These are phyloP conservation scores for Scheffersomyces illinoinensis DNA, from an alignment of 1,139 yeast species.

Conservation along the genomic window DNA sequence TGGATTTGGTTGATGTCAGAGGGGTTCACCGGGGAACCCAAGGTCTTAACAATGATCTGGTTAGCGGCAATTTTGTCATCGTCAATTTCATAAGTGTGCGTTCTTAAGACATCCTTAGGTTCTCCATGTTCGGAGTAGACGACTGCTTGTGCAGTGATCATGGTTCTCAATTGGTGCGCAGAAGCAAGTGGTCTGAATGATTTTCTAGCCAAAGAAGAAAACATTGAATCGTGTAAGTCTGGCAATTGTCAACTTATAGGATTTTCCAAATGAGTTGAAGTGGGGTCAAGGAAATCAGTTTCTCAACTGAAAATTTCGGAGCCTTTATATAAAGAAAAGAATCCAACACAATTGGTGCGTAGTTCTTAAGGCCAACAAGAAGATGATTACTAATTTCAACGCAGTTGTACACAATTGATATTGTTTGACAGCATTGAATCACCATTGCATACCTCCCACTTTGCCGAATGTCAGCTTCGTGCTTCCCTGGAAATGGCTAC, in stretches of 20 bases:
- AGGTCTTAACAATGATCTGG: conserved; percentile 56
- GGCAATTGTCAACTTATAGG: neutral
- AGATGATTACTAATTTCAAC: neutral
- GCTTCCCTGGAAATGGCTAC: neutral
- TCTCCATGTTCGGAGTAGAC: conserved; percentile 60
- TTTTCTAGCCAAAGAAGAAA: neutral
- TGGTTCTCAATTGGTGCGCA: conserved; percentile 26
- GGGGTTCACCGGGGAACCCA: conserved; percentile 93
- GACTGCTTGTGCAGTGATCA: conserved; percentile 59
- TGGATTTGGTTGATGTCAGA: conserved; percentile 88
- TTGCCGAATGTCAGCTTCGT: neutral
- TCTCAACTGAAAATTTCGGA: neutral
- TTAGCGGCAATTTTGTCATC: conserved; percentile 41
- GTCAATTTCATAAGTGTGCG: conserved; percentile 53
- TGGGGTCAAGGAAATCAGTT: neutral
- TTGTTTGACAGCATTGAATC: neutral
- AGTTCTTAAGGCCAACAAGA: neutral
- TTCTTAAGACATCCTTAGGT: conserved; percentile 54
- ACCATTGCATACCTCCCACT: neutral
- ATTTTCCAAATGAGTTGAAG: neutral
- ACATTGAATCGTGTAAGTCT: neutral
- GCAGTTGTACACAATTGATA: neutral
- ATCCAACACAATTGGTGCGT: neutral
- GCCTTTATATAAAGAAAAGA: neutral
- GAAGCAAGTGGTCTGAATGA: neutral